A percentile compares a stretch with the other conserved stretches of the same genome.
phyloP scores from a whole-genome alignment of 106 monocot species.

The Acorus gramineus region DNA sequence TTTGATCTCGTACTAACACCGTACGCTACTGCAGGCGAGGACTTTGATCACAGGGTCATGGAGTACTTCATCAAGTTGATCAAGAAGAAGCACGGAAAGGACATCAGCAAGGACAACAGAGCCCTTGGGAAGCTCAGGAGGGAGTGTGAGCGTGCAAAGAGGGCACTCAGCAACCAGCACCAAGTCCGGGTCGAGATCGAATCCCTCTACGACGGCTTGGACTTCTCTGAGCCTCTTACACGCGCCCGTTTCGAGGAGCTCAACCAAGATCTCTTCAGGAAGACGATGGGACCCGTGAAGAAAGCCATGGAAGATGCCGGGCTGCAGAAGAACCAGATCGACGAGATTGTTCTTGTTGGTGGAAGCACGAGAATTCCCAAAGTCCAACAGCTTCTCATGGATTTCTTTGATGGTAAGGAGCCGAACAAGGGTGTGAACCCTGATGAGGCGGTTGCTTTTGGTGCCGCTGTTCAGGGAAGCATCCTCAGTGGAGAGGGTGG shows the following conservation, averaged over 20 bases:
- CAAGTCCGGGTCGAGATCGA: conserved; percentile 33
- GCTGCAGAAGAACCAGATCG: conserved; percentile 19
- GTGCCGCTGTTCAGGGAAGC: conserved; percentile 23
- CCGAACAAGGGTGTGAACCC: conserved; percentile 25
- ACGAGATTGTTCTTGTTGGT: conserved; percentile 24
- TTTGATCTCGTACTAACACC: no score
- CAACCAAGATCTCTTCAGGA: conserved; percentile 30
- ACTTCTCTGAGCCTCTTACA: conserved; percentile 29
- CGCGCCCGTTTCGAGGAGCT: conserved; percentile 31
- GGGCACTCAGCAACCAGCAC: conserved; percentile 32
- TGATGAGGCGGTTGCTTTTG: conserved; percentile 23
- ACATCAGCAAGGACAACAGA: conserved; percentile 35
- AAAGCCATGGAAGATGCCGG: conserved; percentile 37
- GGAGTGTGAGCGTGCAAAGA: conserved; percentile 33
- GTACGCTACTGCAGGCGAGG: conserved; percentile 17
- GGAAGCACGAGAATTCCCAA: conserved; percentile 24
- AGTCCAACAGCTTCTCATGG: conserved; percentile 21
- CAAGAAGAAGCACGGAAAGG: conserved; percentile 32
- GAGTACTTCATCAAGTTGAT: conserved; percentile 33
- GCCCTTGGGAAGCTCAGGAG: conserved; percentile 38
- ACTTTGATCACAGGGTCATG: conserved; percentile 34
- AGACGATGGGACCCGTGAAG: conserved; percentile 36
- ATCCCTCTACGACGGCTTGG: conserved; percentile 21
- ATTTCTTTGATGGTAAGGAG: conserved; percentile 21
- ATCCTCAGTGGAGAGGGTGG: conserved; percentile 24